A percentile compares a stretch with the other conserved stretches of the same genome.
Conservation (phyloP, 2,329 filamentous ascomycete genomes). For the Davidsoniella virescens region DNA sequence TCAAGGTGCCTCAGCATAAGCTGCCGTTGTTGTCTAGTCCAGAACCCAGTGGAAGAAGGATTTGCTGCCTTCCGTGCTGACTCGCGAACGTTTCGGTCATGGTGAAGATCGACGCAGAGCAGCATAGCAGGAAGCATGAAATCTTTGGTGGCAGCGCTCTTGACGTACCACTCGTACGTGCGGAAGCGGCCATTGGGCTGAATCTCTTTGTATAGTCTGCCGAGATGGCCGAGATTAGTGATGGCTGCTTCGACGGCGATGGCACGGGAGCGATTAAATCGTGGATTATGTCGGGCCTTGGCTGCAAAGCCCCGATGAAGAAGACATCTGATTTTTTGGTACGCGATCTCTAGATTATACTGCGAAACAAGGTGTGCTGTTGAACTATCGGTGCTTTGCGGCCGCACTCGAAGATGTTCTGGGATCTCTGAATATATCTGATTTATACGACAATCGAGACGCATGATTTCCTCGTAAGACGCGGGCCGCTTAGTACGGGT, state of each 20-base stretch:
- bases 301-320: conserved; percentile 76
- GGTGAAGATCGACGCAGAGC: conserved; percentile 63
- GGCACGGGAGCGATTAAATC: conserved; percentile 70
- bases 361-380: conserved; percentile 74
- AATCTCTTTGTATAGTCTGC: conserved; percentile 58
- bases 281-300: conserved; percentile 59
- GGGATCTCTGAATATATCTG: conserved; percentile 53
- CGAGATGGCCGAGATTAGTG: conserved; percentile 63
- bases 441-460: conserved; percentile 44
- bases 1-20: conserved; percentile 67
- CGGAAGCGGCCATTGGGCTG: conserved; percentile 55
- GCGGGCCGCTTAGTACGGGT: conserved; percentile 38
- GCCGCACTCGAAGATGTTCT: conserved; percentile 41
- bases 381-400: conserved; percentile 64
- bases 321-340: conserved; percentile 75
- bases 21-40: conserved; percentile 43
- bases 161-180: conserved; percentile 62
- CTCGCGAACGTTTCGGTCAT: conserved; percentile 24
- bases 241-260: conserved; percentile 77
- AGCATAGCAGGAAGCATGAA: conserved; percentile 78
- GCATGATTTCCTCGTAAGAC: conserved; percentile 48
- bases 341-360: conserved; percentile 69
- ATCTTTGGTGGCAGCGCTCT: conserved; percentile 65
- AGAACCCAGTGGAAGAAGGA: conserved; percentile 18
- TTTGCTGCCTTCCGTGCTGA: conserved; percentile 23